Conservation (phyloP, 1,284 basidiomycete genomes). For the Ceratobasidium sp. region DNA sequence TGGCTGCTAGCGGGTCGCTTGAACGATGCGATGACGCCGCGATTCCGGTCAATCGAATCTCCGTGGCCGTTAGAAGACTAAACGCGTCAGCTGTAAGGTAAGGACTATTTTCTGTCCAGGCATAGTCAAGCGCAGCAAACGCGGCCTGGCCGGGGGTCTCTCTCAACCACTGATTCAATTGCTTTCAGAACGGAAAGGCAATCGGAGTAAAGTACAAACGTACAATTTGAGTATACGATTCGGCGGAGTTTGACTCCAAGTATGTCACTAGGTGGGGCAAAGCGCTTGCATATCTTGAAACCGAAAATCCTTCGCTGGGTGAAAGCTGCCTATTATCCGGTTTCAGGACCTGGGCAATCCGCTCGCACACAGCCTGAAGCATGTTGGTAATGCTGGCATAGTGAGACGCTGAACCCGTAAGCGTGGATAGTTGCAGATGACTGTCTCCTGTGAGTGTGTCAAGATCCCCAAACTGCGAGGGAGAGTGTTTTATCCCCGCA, state of each 20-base stretch:
- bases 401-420: too few relatives aligned
- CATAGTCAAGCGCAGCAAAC: neutral
- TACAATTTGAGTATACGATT: neutral
- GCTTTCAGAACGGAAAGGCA: neutral
- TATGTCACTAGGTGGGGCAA: neutral
- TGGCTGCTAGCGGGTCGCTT: too few relatives aligned
- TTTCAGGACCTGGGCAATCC: too few relatives aligned
- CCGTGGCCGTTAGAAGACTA: neutral
- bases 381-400: too few relatives aligned
- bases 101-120: constrained; percentile 1
- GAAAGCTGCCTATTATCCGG: too few relatives aligned
- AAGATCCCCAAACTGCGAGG: too few relatives aligned
- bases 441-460: too few relatives aligned
- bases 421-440: too few relatives aligned
- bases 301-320: neutral
- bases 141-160: neutral
- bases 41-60: constrained; percentile 36
- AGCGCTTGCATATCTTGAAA: neutral
- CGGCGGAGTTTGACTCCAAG: neutral
- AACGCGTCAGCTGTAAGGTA: neutral
- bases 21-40: constrained; percentile 43
- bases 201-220: too few relatives aligned
- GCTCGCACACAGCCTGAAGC: too few relatives aligned
- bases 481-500: too few relatives aligned
- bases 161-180: too few relatives aligned